Evolutionary conservation across 768 basidiomycete species (phyloP), one percentile per base, ranked within the genome.

Genomic region (Trametes coccinea): DNA sequence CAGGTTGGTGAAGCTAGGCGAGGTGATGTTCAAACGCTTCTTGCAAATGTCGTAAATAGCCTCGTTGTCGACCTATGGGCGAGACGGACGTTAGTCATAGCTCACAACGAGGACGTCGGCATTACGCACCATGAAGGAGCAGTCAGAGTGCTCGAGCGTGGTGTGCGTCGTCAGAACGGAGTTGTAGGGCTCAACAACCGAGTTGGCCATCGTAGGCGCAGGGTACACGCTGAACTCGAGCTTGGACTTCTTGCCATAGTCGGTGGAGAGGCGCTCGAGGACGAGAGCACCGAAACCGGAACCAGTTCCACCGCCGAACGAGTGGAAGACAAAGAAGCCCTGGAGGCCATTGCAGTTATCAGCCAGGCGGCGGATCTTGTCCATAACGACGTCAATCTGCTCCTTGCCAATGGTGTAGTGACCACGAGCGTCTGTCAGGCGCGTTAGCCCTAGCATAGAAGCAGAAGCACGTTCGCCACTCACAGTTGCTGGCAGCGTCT

Each of bases 311-410:
- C 97, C 97, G 74, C 97, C 97, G 74, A 99, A 98, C 17, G 97
- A 98, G 81, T 98, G 97, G 87, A 98, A 98, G 72, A 98, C 93
- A 73, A 98, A 98, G 87, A 99, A 99, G 71, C 97, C 97, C 79
- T 99, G 97, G 47, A 99, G 88, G 74, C 97, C 97, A 52, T 87
- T 86, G 80, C 96, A 98, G 80, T 97, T 97, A 79, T 99, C 97
- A 53, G 95, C 93, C 64, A 99, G 87, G 68, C 93, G 90, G 74
- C 97, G 92, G 68, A 98, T 81, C 77, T 93, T 95, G 79, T 99
- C 97, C 87, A 98, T 92, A 57, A 97, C 95, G 47, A 84, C 84
- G 79, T 99, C 97, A 63, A 99, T 94, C 72, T 94, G 87, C 76
- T 98, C 97, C 79, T 98, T 99, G 70, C 97, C 97, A 71, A 99